Evolutionary conservation across 176 grass and related monocot genomes (phyloP).

Genomic region (Saccharum spontaneum): DNA sequence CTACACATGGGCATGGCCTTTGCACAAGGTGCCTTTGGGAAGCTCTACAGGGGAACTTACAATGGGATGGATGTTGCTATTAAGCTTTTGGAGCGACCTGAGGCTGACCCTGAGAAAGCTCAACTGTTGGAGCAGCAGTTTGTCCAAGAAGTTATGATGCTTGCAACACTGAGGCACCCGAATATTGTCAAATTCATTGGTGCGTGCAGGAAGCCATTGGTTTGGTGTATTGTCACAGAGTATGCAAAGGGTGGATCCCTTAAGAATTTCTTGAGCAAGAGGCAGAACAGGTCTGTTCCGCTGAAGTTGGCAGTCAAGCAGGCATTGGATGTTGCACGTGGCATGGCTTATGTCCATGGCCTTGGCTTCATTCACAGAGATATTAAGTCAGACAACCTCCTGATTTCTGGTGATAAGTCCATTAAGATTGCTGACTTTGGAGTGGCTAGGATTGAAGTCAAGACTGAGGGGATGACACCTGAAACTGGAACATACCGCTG

Average conservation of each 20-base stretch:
- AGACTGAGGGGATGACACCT: slow-evolving; percentile 86
- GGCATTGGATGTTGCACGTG: slow-evolving; percentile 70
- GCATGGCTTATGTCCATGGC: slow-evolving; percentile 79
- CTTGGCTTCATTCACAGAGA: slow-evolving; percentile 81
- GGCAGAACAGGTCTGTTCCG: slow-evolving; percentile 63
- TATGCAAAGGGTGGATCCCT: slow-evolving; percentile 82
- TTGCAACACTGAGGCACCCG: slow-evolving; percentile 67
- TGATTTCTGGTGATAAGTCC: slow-evolving; percentile 71
- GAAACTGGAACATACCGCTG: slow-evolving; percentile 92
- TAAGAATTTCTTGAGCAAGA: slow-evolving; percentile 63
- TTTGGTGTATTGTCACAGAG: slow-evolving; percentile 85
- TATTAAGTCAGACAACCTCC: slow-evolving; percentile 75
- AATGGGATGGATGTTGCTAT: slow-evolving; percentile 77
- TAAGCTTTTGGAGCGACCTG: slow-evolving; percentile 77
- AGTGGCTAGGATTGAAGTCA: slow-evolving; percentile 78
- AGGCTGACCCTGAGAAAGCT: slow-evolving; percentile 55
- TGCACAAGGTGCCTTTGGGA: slow-evolving; percentile 83
- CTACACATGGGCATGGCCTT: slow-evolving; percentile 70
- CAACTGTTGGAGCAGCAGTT: slow-evolving; percentile 77
- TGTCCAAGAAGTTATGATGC: slow-evolving; percentile 85
- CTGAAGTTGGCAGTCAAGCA: slow-evolving; percentile 75
- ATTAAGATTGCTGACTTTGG: slow-evolving; percentile 87
- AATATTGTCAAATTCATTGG: slow-evolving; percentile 80
- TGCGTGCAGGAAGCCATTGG: slow-evolving; percentile 69
- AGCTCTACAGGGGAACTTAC: slow-evolving; percentile 77